phyloP scores from a whole-genome alignment of 768 basidiomycete species.

The Calvatia gigantea region DNA sequence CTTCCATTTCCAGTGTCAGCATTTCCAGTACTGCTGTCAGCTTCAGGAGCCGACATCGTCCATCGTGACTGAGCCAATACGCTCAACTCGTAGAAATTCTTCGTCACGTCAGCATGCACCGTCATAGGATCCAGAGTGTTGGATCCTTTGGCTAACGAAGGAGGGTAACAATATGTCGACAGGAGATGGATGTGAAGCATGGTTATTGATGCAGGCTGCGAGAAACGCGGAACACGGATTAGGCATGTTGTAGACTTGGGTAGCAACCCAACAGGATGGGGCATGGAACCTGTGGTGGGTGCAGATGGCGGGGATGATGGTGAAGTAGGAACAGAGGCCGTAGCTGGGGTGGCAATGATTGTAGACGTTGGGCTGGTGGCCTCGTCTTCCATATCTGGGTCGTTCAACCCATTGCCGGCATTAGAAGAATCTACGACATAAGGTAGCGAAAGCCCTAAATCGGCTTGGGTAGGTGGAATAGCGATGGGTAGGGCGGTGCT shows the following conservation, averaged over 20 bases:
- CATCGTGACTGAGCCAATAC: slow-evolving; percentile 52
- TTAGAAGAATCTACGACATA: slow-evolving; percentile 6
- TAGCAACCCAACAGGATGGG: slow-evolving; percentile 40
- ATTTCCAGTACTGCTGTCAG: not conserved
- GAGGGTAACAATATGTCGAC: slow-evolving; percentile 33
- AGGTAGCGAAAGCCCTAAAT: slow-evolving; percentile 1
- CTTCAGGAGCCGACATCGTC: slow-evolving; percentile 27
- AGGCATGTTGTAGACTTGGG: slow-evolving; percentile 59
- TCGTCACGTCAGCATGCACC: slow-evolving; percentile 54
- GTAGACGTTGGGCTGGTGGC: slow-evolving; percentile 43
- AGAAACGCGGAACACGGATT: slow-evolving; percentile 46
- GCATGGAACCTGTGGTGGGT: slow-evolving; percentile 10
- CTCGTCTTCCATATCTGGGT: not conserved
- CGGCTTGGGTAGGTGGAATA: slow-evolving; percentile 1
- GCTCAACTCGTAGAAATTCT: slow-evolving; percentile 66
- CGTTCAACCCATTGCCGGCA: not conserved
- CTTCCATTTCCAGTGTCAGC: not conserved
- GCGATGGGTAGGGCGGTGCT: slow-evolving; percentile 5
- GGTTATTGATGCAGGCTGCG: slow-evolving; percentile 38
- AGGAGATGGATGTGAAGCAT: slow-evolving; percentile 67
- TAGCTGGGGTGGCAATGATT: slow-evolving; percentile 23
- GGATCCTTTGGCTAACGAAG: slow-evolving; percentile 19
- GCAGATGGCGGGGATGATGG: slow-evolving; percentile 3
- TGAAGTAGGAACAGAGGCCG: slow-evolving; percentile 11
- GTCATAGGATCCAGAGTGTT: slow-evolving; percentile 18